These are phyloP conservation scores for Takashimella koratensis DNA, from an alignment of 1,284 basidiomycete species.

Conservation along the genomic window DNA sequence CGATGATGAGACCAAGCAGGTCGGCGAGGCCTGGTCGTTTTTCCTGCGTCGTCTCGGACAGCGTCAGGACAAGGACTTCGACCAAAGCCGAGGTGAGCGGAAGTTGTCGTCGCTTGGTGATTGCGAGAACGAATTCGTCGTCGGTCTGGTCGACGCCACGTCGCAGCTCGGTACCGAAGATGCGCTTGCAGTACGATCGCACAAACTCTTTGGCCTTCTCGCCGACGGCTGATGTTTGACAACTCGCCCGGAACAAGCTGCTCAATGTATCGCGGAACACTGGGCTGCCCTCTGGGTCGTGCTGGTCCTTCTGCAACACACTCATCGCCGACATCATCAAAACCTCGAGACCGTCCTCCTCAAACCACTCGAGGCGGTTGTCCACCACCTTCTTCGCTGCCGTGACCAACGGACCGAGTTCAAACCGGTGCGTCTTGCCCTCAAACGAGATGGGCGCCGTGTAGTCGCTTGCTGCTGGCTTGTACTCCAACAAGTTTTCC, in stretches of 20 bases:
- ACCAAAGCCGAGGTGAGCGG: constrained; percentile 47
- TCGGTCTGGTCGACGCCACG: constrained; percentile 24
- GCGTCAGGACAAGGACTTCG: constrained; percentile 71
- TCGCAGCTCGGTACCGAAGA: constrained; percentile 38
- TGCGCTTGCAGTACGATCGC: constrained; percentile 31
- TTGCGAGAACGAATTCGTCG: constrained; percentile 23
- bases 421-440: constrained; percentile 64
- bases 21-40: constrained; percentile 61
- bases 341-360: constrained; percentile 71
- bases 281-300: constrained; percentile 35
- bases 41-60: constrained; percentile 62
- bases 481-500: constrained; percentile 72
- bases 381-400: constrained; percentile 67
- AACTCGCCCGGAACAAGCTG: constrained; percentile 37
- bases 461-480: constrained; percentile 64
- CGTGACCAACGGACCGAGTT: constrained; percentile 66
- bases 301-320: constrained; percentile 61
- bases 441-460: constrained; percentile 70
- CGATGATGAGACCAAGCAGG: constrained; percentile 61
- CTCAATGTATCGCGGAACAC: constrained; percentile 37
- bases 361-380: constrained; percentile 61
- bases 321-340: constrained; percentile 70
- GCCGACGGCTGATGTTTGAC: constrained; percentile 18
- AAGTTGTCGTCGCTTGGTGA: constrained; percentile 33
- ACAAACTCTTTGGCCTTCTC: constrained; percentile 37